These are phyloP conservation scores for Elongisporangium prolatum DNA, from an alignment of 352 stramenopile species.

Conservation along the genomic window DNA sequence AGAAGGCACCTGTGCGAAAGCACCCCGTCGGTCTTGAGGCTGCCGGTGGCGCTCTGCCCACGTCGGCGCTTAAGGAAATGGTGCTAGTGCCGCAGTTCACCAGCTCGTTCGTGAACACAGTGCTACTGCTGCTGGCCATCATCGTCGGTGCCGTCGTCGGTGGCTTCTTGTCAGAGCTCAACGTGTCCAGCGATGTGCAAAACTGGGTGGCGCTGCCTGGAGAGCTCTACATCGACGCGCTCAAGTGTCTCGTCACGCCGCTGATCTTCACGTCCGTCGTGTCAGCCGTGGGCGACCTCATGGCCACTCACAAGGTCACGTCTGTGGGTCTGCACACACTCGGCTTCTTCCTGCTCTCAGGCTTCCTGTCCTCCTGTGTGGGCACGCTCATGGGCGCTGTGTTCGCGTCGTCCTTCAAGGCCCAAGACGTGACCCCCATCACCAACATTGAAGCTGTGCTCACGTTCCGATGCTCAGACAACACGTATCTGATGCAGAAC, in stretches of 20 bases:
- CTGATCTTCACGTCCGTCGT: conserved; percentile 37
- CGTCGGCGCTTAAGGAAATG: conserved; percentile 12
- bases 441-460: conserved; percentile 6
- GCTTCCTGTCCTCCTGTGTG: conserved; percentile 23
- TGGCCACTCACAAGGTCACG: conserved; percentile 27
- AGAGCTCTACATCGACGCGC: conserved; percentile 31
- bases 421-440: background rate
- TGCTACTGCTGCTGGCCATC: conserved; percentile 15
- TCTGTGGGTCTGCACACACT: conserved; percentile 29
- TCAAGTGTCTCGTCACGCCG: conserved; percentile 42
- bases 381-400: conserved; percentile 23
- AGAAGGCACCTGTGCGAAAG: conserved; percentile 7
- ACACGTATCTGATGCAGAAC: conserved; percentile 15
- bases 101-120: conserved; percentile 11
- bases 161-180: conserved; percentile 16
- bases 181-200: conserved; percentile 10
- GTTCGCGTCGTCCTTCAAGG: conserved; percentile 22
- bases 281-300: conserved; percentile 25
- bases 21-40: background rate
- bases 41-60: conserved; percentile 2
- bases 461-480: conserved; percentile 21
- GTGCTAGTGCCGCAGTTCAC: conserved; percentile 9
- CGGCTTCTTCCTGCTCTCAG: conserved; percentile 19
- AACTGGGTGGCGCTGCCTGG: conserved; percentile 30
- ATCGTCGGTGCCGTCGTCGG: conserved; percentile 22